Conservation (phyloP, 108 stramenopile genomes). For the Skeletonema tropicum region DNA sequence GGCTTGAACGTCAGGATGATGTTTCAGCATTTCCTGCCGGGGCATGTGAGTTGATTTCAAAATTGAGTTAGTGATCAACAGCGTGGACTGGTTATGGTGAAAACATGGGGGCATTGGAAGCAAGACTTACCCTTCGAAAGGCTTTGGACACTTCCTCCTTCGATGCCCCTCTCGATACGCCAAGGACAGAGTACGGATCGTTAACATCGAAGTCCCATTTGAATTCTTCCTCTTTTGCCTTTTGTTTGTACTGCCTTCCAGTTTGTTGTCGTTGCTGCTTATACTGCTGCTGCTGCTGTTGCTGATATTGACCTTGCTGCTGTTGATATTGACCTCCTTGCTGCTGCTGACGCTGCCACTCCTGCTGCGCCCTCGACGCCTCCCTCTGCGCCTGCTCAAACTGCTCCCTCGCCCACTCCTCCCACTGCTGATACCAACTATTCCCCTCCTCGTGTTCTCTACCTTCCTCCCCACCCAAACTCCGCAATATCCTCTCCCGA, state of each 20-base stretch:
- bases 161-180: slow-evolving; percentile 60
- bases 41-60: not conserved
- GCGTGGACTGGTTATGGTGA: not conserved
- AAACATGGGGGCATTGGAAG: not conserved
- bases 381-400: slow-evolving; percentile 57
- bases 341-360: slow-evolving; percentile 54
- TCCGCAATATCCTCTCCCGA: slow-evolving; percentile 52
- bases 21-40: slow-evolving; percentile 69
- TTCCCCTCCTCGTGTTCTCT: slow-evolving; percentile 55
- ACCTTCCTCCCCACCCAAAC: slow-evolving; percentile 56
- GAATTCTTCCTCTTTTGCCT: slow-evolving; percentile 55
- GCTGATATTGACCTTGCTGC: slow-evolving; percentile 37
- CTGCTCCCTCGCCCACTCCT: slow-evolving; percentile 76
- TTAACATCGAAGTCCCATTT: slow-evolving; percentile 82
- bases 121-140: slow-evolving; percentile 57
- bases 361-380: slow-evolving; percentile 47
- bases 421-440: slow-evolving; percentile 85
- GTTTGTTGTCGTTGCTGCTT: slow-evolving; percentile 22
- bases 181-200: slow-evolving; percentile 83
- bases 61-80: not conserved
- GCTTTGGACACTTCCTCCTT: slow-evolving; percentile 77
- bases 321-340: slow-evolving; percentile 46
- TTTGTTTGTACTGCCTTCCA: slow-evolving; percentile 31
- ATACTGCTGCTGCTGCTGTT: slow-evolving; percentile 41
- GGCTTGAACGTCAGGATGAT: slow-evolving; percentile 78